Evolutionary conservation across 805 yeast genomes (phyloP).

Genomic region (Ogataea populi-albae): DNA sequence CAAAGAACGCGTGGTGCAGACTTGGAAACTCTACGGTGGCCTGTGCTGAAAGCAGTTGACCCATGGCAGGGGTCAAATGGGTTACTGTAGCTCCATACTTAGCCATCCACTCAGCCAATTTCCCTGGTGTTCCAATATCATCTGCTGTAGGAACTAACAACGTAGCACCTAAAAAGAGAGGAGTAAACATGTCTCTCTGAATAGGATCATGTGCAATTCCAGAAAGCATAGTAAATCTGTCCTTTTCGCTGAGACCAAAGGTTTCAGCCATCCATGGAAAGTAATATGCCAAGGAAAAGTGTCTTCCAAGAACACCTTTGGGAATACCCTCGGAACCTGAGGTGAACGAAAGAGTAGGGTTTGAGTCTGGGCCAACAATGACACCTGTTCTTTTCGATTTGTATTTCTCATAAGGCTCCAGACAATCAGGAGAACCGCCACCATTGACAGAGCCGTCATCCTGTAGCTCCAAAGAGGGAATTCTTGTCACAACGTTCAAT

Average conservation of each 20-base stretch:
- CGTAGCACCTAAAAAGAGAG: conserved; percentile 92
- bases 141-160: conserved; percentile 92
- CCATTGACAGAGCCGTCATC: conserved; percentile 74
- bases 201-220: conserved; percentile 99
- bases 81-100: conserved; percentile 90
- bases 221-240: conserved; percentile 93
- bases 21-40: conserved; percentile 83
- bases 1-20: conserved; percentile 95
- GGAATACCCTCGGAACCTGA: conserved; percentile 99
- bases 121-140: conserved; percentile 98
- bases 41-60: conserved; percentile 93
- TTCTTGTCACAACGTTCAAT: conserved; percentile 64
- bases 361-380: conserved; percentile 93
- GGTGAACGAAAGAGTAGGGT: conserved; percentile 94
- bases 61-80: conserved; percentile 99
- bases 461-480: conserved; percentile 74
- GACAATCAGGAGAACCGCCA: conserved; percentile 40
- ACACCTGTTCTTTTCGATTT: conserved; percentile 74
- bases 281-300: conserved; percentile 92
- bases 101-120: conserved; percentile 96
- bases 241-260: conserved; percentile 72
- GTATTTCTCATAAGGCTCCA: conserved; percentile 43
- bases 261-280: conserved; percentile 98
- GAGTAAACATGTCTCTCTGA: conserved; percentile 98
- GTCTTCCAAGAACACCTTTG: conserved; percentile 98